These are phyloP conservation scores for Penicillium desertorum DNA, from an alignment of 495 filamentous ascomycete genomes.

Conservation along the genomic window DNA sequence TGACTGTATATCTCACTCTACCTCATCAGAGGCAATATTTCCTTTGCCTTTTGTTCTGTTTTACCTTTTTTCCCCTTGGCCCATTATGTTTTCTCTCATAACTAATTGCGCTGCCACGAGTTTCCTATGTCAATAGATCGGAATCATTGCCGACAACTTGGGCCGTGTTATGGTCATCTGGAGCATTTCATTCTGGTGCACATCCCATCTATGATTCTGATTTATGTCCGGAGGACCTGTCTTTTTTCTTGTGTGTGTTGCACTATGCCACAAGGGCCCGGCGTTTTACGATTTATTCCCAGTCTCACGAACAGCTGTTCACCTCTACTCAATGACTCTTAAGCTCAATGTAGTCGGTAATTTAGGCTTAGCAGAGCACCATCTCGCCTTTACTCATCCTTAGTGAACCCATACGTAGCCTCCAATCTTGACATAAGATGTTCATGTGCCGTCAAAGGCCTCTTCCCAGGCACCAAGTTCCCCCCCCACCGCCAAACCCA, in stretches of 20 bases:
- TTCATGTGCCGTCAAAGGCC: constrained; percentile 75
- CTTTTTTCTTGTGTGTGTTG: not conserved
- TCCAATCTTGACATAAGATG: constrained; percentile 74
- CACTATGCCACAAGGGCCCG: constrained; percentile 15
- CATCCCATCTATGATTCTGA: constrained; percentile 23
- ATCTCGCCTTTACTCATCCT: constrained; percentile 18
- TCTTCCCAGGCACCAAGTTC: constrained; percentile 46
- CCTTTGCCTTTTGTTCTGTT: constrained; percentile 1
- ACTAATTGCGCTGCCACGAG: constrained; percentile 31
- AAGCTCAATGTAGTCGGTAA: not conserved
- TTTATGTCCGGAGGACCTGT: constrained; percentile 18
- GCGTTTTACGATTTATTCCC: constrained; percentile 13
- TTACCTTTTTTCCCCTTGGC: not conserved
- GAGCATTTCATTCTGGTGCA: constrained; percentile 20
- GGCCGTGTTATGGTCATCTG: constrained; percentile 14
- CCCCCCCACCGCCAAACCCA: constrained; percentile 46
- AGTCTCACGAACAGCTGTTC: constrained; percentile 13
- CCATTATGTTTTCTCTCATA: constrained; percentile 15
- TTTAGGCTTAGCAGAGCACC: not conserved
- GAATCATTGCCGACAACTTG: constrained; percentile 16
- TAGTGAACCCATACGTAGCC: constrained; percentile 67
- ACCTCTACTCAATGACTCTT: not conserved
- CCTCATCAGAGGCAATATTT: constrained; percentile 2
- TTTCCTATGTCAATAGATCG: constrained; percentile 37
- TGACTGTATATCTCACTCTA: constrained; percentile 15